Evolutionary conservation across 106 monocot species (phyloP).

Genomic region (Cymbidium sinense): DNA sequence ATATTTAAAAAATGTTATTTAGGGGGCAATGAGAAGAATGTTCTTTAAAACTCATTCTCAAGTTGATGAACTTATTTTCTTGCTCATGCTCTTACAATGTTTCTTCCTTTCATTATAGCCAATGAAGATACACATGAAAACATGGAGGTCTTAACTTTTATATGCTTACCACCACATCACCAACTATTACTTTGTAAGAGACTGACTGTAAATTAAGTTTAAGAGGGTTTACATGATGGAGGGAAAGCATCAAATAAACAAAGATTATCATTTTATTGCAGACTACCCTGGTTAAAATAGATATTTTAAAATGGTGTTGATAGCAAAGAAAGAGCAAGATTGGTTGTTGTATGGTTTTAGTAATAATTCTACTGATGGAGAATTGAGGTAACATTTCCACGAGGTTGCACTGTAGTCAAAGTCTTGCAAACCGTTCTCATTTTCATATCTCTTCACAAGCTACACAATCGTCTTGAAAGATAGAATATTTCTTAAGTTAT

Average conservation of each 20-base stretch:
- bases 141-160: neutral
- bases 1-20: too few species aligned
- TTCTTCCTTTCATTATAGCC: too few species aligned
- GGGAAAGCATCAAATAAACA: neutral
- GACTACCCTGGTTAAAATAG: neutral
- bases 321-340: neutral
- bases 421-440: neutral
- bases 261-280: neutral
- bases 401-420: neutral
- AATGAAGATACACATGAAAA: neutral
- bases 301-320: neutral
- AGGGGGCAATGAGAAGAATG: too few species aligned
- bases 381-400: neutral
- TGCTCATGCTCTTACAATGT: too few species aligned
- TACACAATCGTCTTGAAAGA: neutral
- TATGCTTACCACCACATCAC: neutral
- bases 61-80: too few species aligned
- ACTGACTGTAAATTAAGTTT: neutral
- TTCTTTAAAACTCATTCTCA: too few species aligned
- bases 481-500: neutral
- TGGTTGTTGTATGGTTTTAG: neutral
- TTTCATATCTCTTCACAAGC: neutral
- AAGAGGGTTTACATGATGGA: neutral
- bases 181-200: neutral
- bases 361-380: neutral